phyloP scores from a whole-genome alignment of 176 grass and related monocot genomes.

The Avena insularis region DNA sequence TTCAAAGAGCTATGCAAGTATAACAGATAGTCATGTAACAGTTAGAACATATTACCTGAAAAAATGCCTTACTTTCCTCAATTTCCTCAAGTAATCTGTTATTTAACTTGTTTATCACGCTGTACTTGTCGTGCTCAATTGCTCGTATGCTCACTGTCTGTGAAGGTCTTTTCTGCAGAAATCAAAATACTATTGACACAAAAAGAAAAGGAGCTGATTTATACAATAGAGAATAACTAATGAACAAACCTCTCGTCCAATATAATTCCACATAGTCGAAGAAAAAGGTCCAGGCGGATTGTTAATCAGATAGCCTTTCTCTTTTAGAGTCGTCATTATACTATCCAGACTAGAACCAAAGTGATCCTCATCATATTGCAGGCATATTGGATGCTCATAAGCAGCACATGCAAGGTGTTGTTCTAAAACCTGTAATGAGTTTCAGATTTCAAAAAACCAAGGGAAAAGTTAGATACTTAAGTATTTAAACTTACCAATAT shows the following conservation, averaged over 20 bases:
- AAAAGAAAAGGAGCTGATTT: slow-evolving; percentile 18
- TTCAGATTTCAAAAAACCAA: slow-evolving; percentile 21
- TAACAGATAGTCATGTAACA: slow-evolving; percentile 24
- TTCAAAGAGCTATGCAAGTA: neutral
- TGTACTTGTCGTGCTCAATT: slow-evolving; percentile 87
- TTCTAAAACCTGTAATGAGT: slow-evolving; percentile 68
- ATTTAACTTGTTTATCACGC: slow-evolving; percentile 65
- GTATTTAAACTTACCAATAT: slow-evolving; percentile 30
- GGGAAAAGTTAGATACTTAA: slow-evolving; percentile 17
- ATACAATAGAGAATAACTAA: slow-evolving; percentile 32
- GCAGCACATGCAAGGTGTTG: slow-evolving; percentile 91
- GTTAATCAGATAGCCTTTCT: slow-evolving; percentile 71
- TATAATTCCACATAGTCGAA: slow-evolving; percentile 83
- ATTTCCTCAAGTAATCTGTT: slow-evolving; percentile 85
- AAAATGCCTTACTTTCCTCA: slow-evolving; percentile 95
- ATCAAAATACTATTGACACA: slow-evolving; percentile 30
- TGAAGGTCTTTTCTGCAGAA: slow-evolving; percentile 81
- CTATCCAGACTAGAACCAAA: slow-evolving; percentile 63
- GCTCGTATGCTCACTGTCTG: slow-evolving; percentile 71
- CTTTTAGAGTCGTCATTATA: slow-evolving; percentile 59
- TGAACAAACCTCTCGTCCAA: slow-evolving; percentile 75
- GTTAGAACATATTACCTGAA: slow-evolving; percentile 63
- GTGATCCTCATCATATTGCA: slow-evolving; percentile 84
- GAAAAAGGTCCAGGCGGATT: slow-evolving; percentile 66
- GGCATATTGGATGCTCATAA: slow-evolving; percentile 83